phyloP scores from a whole-genome alignment of 371 early-diverging fungal species.

The Haplosporangium sp. region DNA sequence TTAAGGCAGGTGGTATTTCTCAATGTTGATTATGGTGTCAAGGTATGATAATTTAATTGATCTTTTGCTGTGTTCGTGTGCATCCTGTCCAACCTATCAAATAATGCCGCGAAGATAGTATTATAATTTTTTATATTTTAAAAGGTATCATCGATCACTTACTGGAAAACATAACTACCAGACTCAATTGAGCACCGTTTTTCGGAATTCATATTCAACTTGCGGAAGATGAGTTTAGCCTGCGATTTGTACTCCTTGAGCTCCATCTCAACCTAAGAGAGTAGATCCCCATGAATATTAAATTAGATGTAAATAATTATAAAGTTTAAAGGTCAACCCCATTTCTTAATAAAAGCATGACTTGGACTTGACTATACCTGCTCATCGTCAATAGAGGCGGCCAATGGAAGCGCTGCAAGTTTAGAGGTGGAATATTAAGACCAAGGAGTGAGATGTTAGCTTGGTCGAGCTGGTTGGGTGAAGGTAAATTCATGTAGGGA shows the following conservation, averaged over 20 bases:
- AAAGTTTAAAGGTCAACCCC: background rate
- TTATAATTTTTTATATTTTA: background rate
- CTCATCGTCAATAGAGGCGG: constrained; percentile 98
- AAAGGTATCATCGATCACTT: constrained; percentile 47
- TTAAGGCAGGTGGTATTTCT: too few species aligned
- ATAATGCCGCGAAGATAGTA: constrained; percentile 39
- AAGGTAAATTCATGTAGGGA: background rate
- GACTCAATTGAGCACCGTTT: constrained; percentile 96
- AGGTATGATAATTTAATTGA: background rate
- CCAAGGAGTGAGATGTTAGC: background rate
- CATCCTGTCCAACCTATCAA: constrained; percentile 38
- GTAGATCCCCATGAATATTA: too few species aligned
- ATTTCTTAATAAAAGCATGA: background rate
- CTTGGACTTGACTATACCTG: constrained; percentile 68
- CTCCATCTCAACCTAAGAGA: constrained; percentile 74
- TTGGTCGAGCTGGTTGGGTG: background rate
- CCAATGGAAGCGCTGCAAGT: constrained; percentile 82
- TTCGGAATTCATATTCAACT: constrained; percentile 87
- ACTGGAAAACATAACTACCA: constrained; percentile 90
- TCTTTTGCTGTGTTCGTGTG: background rate
- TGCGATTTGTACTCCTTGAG: constrained; percentile 94
- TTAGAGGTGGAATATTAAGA: background rate
- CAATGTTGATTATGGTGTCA: too few species aligned
- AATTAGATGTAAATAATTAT: background rate
- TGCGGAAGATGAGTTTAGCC: constrained; percentile 91